phyloP scores from a whole-genome alignment of 2,329 filamentous ascomycete species.

The Fusarium sacchari region DNA sequence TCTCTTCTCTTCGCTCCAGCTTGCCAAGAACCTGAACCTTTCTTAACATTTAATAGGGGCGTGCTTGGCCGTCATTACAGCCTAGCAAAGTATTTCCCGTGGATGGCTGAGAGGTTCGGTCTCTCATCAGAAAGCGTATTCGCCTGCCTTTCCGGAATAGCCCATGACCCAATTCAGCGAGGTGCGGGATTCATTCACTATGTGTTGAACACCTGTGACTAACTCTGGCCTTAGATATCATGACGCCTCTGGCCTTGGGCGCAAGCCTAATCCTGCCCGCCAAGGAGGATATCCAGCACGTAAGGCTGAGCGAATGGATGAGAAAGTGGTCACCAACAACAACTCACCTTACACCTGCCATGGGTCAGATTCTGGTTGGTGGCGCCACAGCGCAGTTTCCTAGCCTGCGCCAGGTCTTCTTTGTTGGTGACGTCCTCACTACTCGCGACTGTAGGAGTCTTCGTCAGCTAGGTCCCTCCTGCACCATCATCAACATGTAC shows the following conservation, averaged over 20 bases:
- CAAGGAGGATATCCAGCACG: constrained; percentile 85
- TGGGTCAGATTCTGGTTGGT: constrained; percentile 94
- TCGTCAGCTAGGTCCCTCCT: constrained; percentile 70
- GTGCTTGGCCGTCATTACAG: neutral
- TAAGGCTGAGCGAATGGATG: constrained; percentile 85
- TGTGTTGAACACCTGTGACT: neutral
- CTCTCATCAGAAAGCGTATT: constrained; percentile 79
- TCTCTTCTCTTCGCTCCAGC: neutral
- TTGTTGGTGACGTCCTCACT: constrained; percentile 90
- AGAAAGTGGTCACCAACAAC: constrained; percentile 77
- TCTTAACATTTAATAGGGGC: neutral
- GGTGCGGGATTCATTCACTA: neutral
- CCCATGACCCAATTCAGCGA: constrained; percentile 71
- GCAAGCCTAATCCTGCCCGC: constrained; percentile 77
- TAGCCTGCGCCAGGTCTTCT: constrained; percentile 76
- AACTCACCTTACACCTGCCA: constrained; percentile 92
- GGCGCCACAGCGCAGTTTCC: constrained; percentile 78
- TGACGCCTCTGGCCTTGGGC: constrained; percentile 91
- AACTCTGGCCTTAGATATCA: constrained; percentile 68
- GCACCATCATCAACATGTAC: constrained; percentile 41
- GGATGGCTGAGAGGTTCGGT: constrained; percentile 63
- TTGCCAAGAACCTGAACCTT: neutral
- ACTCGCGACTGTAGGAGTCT: constrained; percentile 82
- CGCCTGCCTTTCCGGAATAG: constrained; percentile 86
- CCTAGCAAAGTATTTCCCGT: neutral